Evolutionary conservation across 2,329 filamentous ascomycete species (phyloP).

Genomic region (Tolypocladium album): DNA sequence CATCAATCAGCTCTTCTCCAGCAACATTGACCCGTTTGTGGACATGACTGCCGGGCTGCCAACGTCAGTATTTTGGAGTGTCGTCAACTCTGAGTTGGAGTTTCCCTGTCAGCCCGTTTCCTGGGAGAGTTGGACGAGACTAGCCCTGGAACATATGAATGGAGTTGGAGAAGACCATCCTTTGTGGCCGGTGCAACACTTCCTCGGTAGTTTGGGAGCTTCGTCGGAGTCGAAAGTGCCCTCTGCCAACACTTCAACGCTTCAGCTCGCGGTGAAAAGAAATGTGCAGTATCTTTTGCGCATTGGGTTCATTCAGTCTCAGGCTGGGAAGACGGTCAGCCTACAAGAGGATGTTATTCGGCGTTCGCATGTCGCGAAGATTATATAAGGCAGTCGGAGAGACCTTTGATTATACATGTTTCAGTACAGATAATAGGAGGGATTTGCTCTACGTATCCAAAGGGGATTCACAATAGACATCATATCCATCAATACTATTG

Average conservation of each 20-base stretch:
- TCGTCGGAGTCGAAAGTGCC: not conserved
- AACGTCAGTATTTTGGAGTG: not conserved
- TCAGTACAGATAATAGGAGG: too few species aligned
- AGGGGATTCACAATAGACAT: too few species aligned
- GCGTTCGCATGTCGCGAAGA: not conserved
- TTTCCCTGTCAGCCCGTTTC: not conserved
- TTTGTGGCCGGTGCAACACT: not conserved
- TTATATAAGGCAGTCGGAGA: not conserved
- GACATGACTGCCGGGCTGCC: not conserved
- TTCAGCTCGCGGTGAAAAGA: not conserved
- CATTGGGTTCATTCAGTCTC: not conserved
- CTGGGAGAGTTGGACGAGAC: not conserved
- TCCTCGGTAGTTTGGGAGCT: not conserved
- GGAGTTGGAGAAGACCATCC: not conserved
- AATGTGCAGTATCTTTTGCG: not conserved
- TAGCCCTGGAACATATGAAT: not conserved
- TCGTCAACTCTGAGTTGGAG: not conserved
- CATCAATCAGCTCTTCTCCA: not conserved
- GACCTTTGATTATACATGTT: not conserved
- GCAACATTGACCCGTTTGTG: not conserved
- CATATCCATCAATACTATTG: too few species aligned
- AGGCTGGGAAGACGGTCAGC: not conserved
- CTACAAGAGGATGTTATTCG: not conserved
- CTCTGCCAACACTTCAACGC: not conserved
- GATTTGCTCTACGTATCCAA: too few species aligned